These are phyloP conservation scores for Agaricales sp. DNA, from an alignment of 1,284 basidiomycete genomes.

Conservation along the genomic window DNA sequence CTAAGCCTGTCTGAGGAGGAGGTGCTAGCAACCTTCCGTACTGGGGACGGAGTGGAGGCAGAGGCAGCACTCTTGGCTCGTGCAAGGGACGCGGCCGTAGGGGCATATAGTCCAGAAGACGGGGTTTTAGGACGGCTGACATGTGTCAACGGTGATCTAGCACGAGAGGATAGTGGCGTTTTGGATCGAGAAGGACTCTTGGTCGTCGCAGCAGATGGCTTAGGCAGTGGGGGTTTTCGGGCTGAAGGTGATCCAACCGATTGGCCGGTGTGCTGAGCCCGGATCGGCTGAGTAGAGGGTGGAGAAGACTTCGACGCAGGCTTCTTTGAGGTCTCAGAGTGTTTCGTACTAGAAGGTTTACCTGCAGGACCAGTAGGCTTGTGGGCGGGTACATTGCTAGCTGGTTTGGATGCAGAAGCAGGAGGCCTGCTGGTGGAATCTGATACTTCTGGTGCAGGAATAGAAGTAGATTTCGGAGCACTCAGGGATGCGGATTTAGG, in stretches of 20 bases:
- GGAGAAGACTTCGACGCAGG: conserved; percentile 16
- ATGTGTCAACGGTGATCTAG: conserved; percentile 22
- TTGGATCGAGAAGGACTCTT: conserved; percentile 22
- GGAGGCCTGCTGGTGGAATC: too few relatives aligned
- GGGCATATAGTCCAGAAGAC: conserved; percentile 56
- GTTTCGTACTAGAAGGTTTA: background rate
- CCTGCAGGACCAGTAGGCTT: background rate
- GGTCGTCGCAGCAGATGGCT: conserved; percentile 19
- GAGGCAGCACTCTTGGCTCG: conserved; percentile 37
- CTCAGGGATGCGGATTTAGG: too few relatives aligned
- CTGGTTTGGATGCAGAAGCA: conserved; percentile 16
- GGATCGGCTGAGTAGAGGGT: conserved; percentile 28
- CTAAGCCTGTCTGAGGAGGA: conserved; percentile 50
- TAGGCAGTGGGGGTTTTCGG: conserved; percentile 15
- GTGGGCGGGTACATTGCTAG: conserved; percentile 8
- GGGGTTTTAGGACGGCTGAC: conserved; percentile 51
- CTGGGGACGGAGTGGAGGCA: conserved; percentile 34
- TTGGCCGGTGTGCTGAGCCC: conserved; percentile 43
- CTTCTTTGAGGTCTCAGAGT: conserved; percentile 4
- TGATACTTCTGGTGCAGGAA: too few relatives aligned
- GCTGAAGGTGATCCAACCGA: conserved; percentile 19
- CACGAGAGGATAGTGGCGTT: conserved; percentile 17
- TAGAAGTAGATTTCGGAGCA: too few relatives aligned
- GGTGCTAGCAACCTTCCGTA: conserved; percentile 40
- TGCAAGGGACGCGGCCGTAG: conserved; percentile 69